Base-by-base conservation (phyloP, 2,329 filamentous ascomycete genomes). In the Periconia sp. region DNA sequence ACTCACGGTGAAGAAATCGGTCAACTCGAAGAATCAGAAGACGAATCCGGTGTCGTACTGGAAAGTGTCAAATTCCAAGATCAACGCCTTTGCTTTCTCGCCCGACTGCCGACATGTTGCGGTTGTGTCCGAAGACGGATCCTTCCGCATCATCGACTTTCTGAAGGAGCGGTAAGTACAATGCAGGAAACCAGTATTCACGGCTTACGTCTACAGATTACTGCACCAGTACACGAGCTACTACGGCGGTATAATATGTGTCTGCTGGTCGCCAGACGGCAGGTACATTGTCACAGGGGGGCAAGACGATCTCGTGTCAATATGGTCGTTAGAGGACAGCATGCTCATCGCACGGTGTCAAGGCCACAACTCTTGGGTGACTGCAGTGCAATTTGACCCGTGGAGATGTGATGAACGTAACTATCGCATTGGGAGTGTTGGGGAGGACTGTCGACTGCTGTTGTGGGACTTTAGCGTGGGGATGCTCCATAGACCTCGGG, bases 401-500 rank as follows among this genome's bases (percentile, higher is more conserved):
- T 99, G 94, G 94, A 83, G 92, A 51, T 99, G 94, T 63, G 94
- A 99, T 63, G 90, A 95, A 65, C 84, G 88, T 57, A 97, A 90
- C 59, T 99, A 99, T 71, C 84, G 94, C 1, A 96, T 99, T 61
- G 94, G 94, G 21, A 96, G 90, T 60, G 92, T 99, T 1, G 94
- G 92, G 11, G 92, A 97, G 66, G 94, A 99, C 67, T 89, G 92
- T 59, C 81, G 91, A 43, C 76, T 99, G 13, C 83, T 96, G 46
- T 76, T 99, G 10, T 99, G 94, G 94, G 94, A 99, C 74, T 99
- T 99, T 68, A 96, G 87, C 54, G 90, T 96, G 29, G 91, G 91
- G 57, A 97, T 97, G 92, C 78, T 99, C 59, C 89, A 95, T 70
- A 82, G 92, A 47, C 92, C 94, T 15, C 92, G 92, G 73, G 86